Evolutionary conservation across 2,329 filamentous ascomycete genomes (phyloP).

Genomic region (Alternaria postmessia): DNA sequence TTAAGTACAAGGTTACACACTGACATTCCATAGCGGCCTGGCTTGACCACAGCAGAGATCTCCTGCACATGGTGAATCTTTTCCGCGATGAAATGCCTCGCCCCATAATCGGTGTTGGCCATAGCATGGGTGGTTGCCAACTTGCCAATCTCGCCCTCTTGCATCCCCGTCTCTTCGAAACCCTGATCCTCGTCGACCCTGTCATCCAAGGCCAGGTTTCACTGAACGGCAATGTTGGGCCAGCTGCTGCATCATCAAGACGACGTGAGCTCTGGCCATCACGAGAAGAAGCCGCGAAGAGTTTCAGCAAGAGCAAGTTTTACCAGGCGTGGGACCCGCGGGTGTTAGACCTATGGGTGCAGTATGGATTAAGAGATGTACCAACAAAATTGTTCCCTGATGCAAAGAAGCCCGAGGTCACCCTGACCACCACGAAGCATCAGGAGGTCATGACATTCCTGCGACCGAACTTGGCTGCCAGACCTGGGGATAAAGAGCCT

Average conservation of each 20-base stretch:
- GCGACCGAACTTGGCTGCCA: conserved; percentile 64
- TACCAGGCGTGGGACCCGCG: conserved; percentile 84
- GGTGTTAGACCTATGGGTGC: conserved; percentile 76
- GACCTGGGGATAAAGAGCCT: conserved; percentile 56
- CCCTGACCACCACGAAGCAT: conserved; percentile 82
- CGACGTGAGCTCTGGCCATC: conserved; percentile 87
- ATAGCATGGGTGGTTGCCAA: conserved; percentile 85
- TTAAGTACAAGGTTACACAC: neutral
- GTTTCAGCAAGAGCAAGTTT: conserved; percentile 75
- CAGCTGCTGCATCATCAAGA: conserved; percentile 69
- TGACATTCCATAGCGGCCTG: conserved; percentile 69
- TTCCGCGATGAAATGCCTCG: conserved; percentile 82
- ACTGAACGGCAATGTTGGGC: conserved; percentile 50
- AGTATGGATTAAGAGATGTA: conserved; percentile 76
- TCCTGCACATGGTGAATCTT: conserved; percentile 83
- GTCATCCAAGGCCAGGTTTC: conserved; percentile 69
- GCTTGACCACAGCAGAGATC: conserved; percentile 85
- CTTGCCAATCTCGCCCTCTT: conserved; percentile 76
- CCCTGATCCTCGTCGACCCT: conserved; percentile 82
- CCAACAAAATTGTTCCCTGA: conserved; percentile 69
- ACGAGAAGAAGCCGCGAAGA: conserved; percentile 69
- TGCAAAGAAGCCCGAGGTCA: conserved; percentile 62
- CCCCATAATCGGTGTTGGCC: conserved; percentile 83
- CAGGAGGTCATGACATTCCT: conserved; percentile 86
- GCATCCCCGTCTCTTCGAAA: conserved; percentile 81